Evolutionary conservation across 23 red algal species (phyloP).

Genomic region (Agarophyton chilense): DNA sequence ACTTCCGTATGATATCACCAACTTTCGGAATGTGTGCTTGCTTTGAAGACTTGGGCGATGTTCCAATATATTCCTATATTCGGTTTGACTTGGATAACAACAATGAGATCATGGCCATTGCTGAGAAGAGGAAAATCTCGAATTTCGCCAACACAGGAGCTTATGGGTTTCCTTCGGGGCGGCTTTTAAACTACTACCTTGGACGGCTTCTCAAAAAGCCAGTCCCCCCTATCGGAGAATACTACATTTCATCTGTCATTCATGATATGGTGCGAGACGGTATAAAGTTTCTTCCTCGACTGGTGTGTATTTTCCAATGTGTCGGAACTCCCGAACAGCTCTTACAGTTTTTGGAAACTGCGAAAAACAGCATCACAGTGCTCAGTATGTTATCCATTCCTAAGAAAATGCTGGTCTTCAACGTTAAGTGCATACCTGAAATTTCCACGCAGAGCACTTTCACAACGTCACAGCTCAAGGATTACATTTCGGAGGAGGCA

Average conservation of each 20-base stretch:
- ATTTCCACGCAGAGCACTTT: neutral
- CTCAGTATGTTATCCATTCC: slow-evolving; percentile 26
- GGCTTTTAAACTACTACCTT: slow-evolving; percentile 8
- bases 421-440: neutral
- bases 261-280: slow-evolving; percentile 48
- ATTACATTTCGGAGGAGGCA: neutral
- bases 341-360: slow-evolving; percentile 19
- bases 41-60: slow-evolving; percentile 31
- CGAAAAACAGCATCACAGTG: neutral
- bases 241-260: slow-evolving; percentile 46
- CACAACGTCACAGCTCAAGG: neutral
- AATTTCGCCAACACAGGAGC: slow-evolving; percentile 53
- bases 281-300: slow-evolving; percentile 19
- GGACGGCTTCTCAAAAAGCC: neutral
- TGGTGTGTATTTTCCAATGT: slow-evolving; percentile 28
- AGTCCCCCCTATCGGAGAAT: slow-evolving; percentile 30
- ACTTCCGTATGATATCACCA: slow-evolving; percentile 27
- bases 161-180: slow-evolving; percentile 41
- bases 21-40: slow-evolving; percentile 2
- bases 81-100: slow-evolving; percentile 7
- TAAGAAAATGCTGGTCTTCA: slow-evolving; percentile 10
- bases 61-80: slow-evolving; percentile 62
- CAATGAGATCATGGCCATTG: slow-evolving; percentile 21
- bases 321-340: slow-evolving; percentile 56
- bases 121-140: slow-evolving; percentile 49